A percentile compares a stretch with the other conserved stretches of the same genome.
phyloP scores from a whole-genome alignment of 1,284 basidiomycete genomes.

The Butyriboletus pseudospeciosus region DNA sequence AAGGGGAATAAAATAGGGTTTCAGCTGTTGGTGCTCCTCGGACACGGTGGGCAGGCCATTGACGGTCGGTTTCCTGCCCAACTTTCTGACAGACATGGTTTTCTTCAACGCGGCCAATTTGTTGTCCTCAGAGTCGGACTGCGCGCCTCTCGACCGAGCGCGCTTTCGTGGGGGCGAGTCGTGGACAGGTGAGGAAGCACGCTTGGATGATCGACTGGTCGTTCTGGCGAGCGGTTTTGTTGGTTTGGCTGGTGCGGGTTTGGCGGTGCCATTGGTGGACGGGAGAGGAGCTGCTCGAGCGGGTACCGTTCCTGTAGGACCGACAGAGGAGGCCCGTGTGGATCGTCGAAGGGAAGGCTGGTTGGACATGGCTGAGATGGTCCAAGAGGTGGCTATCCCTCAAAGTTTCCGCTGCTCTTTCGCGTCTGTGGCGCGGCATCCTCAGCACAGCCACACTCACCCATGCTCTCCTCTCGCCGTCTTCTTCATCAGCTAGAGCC shows the following conservation, averaged over 20 bases:
- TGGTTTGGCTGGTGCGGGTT: slow-evolving; percentile 7
- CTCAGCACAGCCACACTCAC: slow-evolving; percentile 20
- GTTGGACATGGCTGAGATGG: slow-evolving; percentile 22
- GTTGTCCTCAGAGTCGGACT: slow-evolving; percentile 28
- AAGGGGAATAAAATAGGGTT: slow-evolving; percentile 59
- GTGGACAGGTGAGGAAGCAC: slow-evolving; percentile 31
- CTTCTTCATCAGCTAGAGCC: background rate
- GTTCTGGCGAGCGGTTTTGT: slow-evolving; percentile 34
- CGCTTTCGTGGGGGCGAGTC: slow-evolving; percentile 43
- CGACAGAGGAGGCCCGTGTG: slow-evolving; percentile 45
- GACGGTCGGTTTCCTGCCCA: slow-evolving; percentile 34
- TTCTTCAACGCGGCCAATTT: slow-evolving; percentile 22
- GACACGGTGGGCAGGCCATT: slow-evolving; percentile 36
- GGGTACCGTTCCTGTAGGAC: slow-evolving; percentile 20
- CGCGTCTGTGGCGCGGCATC: slow-evolving; percentile 19
- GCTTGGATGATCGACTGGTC: slow-evolving; percentile 36
- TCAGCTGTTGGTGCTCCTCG: slow-evolving; percentile 36
- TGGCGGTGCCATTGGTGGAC: slow-evolving; percentile 20
- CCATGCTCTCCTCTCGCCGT: background rate
- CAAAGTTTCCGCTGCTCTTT: background rate
- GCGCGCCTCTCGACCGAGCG: slow-evolving; percentile 31
- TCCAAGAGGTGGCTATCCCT: background rate
- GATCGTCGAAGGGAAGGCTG: slow-evolving; percentile 48
- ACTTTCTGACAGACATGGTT: slow-evolving; percentile 25
- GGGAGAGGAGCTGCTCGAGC: slow-evolving; percentile 33